A percentile compares a stretch with the other conserved stretches of the same genome.
phyloP scores from a whole-genome alignment of 2,329 filamentous ascomycete species.

The Allantophomopsis lycopodina region DNA sequence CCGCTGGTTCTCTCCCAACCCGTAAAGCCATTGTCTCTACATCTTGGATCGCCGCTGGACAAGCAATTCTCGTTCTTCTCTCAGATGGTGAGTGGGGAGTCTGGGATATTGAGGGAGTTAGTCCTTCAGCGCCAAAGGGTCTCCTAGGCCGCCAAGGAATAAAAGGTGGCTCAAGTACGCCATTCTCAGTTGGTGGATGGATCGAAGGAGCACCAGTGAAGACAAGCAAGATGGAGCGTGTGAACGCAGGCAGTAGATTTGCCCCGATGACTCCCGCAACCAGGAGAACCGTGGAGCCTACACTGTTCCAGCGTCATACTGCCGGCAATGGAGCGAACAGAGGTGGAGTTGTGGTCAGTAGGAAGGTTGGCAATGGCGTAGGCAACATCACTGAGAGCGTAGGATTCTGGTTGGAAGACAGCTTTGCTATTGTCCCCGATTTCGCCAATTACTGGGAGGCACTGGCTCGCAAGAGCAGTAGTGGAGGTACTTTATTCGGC shows the following conservation, averaged over 20 bases:
- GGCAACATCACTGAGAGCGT: slow-evolving; percentile 8
- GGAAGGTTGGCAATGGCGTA: too few relatives aligned
- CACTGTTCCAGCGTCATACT: slow-evolving; percentile 5
- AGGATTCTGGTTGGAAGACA: slow-evolving; percentile 18
- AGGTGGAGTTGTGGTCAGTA: too few relatives aligned
- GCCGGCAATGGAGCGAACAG: too few relatives aligned
- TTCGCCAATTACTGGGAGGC: slow-evolving; percentile 18
- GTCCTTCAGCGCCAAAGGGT: slow-evolving; percentile 31
- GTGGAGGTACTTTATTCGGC: slow-evolving; percentile 11
- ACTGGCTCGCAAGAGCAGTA: slow-evolving; percentile 8
- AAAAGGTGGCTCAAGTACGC: slow-evolving; percentile 40
- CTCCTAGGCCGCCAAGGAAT: slow-evolving; percentile 23
- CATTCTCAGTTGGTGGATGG: slow-evolving; percentile 43
- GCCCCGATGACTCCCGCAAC: slow-evolving; percentile 52
- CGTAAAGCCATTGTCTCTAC: slow-evolving; percentile 50
- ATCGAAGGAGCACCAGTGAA: slow-evolving; percentile 37
- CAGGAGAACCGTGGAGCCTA: slow-evolving; percentile 20
- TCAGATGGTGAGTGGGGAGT: slow-evolving; percentile 55
- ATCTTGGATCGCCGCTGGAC: slow-evolving; percentile 45
- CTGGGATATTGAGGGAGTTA: slow-evolving; percentile 49
- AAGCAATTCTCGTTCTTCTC: slow-evolving; percentile 42
- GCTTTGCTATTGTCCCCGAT: slow-evolving; percentile 15
- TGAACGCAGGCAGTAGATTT: slow-evolving; percentile 28
- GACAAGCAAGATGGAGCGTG: slow-evolving; percentile 13
- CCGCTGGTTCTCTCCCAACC: slow-evolving; percentile 7